phyloP scores from a whole-genome alignment of 352 stramenopile genomes.

The Thraustochytrium striatum region DNA sequence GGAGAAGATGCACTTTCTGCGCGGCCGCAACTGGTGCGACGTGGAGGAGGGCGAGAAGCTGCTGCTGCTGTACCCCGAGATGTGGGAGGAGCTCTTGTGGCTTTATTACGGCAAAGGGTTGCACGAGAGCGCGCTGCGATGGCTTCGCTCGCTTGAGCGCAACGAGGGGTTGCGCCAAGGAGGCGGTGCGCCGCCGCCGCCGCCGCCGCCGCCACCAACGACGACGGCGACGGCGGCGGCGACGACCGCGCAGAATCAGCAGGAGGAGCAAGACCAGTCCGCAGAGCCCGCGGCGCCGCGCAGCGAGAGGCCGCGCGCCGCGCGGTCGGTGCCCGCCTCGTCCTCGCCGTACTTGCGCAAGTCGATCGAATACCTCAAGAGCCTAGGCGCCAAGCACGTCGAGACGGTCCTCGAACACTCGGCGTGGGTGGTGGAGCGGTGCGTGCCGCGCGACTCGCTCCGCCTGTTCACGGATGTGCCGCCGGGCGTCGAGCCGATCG shows the following conservation, averaged over 20 bases:
- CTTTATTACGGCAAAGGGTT: constrained; percentile 54
- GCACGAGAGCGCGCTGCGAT: constrained; percentile 51
- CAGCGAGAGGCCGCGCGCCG: constrained; percentile 31
- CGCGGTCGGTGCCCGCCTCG: constrained; percentile 16
- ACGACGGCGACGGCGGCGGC: no score
- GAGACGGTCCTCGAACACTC: constrained; percentile 46
- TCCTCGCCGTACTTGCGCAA: constrained; percentile 50
- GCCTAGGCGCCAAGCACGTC: constrained; percentile 45
- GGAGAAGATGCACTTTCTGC: constrained; percentile 18
- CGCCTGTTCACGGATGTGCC: background rate
- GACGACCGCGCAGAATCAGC: no score
- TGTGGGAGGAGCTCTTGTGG: constrained; percentile 54
- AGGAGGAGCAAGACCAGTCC: no score
- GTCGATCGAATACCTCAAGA: constrained; percentile 47
- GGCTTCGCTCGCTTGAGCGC: constrained; percentile 24
- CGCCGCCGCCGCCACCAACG: no score
- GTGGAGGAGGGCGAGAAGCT: constrained; percentile 30
- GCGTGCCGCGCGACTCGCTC: constrained; percentile 53
- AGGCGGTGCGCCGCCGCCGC: no score
- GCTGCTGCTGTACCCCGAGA: constrained; percentile 18
- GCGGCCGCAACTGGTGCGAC: constrained; percentile 17
- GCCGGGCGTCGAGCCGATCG: background rate
- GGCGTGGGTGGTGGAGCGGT: constrained; percentile 67
- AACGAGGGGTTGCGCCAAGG: no score
- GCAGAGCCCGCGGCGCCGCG: no score